Base-by-base conservation (phyloP, 768 basidiomycete genomes). In the Amanita subjunquillea region DNA sequence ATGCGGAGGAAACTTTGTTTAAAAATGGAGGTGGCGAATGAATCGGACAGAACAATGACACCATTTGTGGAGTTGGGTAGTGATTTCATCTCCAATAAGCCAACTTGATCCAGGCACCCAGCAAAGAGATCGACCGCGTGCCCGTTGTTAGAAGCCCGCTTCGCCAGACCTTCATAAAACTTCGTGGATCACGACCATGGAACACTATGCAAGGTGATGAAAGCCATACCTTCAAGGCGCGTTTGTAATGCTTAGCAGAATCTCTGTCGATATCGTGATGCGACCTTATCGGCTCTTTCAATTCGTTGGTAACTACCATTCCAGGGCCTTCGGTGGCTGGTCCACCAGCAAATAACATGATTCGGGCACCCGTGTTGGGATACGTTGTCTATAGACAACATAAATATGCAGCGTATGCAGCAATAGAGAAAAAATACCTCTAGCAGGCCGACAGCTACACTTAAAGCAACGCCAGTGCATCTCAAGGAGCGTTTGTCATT, bases 221-320 rank as follows among this genome's bases (percentile, higher is more conserved):
- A 36, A 38, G 8, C 60, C 73, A 47, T 55, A 94, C 95, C 83
- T 98, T 99, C 56, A 83, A 80, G 12, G 96, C 92, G 42, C 92
- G 85, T 72, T 97, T 98, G 74, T 86, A 98, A 65, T 99, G 93
- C 69, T 97, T 98, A 41, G 87, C 94, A 56, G 82, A 87, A 66
- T 99, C 96, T 17, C 92, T 78, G 62, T 99, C 96, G 60, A 98
- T 98, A 62, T 99, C 96, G 70, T 98, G 95, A 65, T 99, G 96
- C 6, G 93, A 96, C 50, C 96, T 87, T 56, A 99, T 98, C 2
- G 94, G 92, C 62, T 99, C 96, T 69, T 91, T 89, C 52, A 98
- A 74, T 69, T 98, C 95, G 58, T 90, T 90, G 68, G 79, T 87
- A 52, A 98, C 96, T 30, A 97, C 94, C 83, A 93, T 83, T 15